Conservation (phyloP, 352 stramenopile species). For the Globisporangium yorkense region DNA sequence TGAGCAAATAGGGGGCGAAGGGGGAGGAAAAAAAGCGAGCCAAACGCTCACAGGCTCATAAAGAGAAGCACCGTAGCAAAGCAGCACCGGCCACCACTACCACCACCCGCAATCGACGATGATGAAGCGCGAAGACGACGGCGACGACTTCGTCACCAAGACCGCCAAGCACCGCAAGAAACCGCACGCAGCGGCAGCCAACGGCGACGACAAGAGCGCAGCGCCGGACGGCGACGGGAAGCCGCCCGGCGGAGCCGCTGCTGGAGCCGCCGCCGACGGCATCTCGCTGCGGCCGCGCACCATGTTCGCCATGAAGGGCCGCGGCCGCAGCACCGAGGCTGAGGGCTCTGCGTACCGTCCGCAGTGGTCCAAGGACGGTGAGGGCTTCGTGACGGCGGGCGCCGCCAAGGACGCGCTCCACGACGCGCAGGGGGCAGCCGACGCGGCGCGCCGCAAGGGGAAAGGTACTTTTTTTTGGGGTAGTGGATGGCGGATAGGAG, state of each 20-base stretch:
- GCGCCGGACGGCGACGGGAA: conserved; percentile 1
- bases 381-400: conserved; percentile 68
- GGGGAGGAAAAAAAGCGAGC: too few relatives aligned
- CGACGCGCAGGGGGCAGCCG: conserved; percentile 16
- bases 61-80: neutral
- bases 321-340: conserved; percentile 63
- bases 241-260: neutral
- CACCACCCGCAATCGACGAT: conserved; percentile 4
- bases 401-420: conserved; percentile 19
- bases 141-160: conserved; percentile 78
- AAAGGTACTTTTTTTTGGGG: conserved; percentile 39
- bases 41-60: too few relatives aligned
- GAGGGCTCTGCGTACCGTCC: conserved; percentile 67
- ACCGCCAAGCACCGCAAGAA: conserved; percentile 75
- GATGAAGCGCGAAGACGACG: conserved; percentile 33
- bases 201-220: conserved; percentile 5
- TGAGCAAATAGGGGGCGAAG: too few relatives aligned
- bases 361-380: conserved; percentile 83
- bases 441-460: conserved; percentile 46
- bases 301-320: conserved; percentile 87
- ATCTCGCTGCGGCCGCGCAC: conserved; percentile 81
- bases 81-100: neutral
- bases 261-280: conserved; percentile 15
- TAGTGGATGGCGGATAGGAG: neutral
- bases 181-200: conserved; percentile 9